These are phyloP conservation scores for Pistacia atlantica DNA, from an alignment of 345 rosid genomes.

Conservation along the genomic window DNA sequence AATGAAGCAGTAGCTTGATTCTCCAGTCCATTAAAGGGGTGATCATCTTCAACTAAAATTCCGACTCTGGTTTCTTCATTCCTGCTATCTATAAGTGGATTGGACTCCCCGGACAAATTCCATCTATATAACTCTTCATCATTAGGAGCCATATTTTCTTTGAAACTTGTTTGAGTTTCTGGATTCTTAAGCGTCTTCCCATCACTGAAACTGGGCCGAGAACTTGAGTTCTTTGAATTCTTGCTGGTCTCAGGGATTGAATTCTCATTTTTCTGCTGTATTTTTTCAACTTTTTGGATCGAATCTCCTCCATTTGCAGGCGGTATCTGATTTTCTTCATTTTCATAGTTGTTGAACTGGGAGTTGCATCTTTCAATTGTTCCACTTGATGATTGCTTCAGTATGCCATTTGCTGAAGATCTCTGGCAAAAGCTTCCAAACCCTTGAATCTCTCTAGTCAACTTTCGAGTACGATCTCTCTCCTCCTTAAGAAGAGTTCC, in stretches of 20 bases:
- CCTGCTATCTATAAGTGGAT: slow-evolving; percentile 39
- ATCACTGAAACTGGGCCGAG: slow-evolving; percentile 12
- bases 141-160: slow-evolving; percentile 44
- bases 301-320: slow-evolving; percentile 10
- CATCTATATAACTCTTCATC: slow-evolving; percentile 37
- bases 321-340: slow-evolving; percentile 39
- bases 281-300: slow-evolving; percentile 17
- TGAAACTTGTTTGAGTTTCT: slow-evolving; percentile 25
- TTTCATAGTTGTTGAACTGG: slow-evolving; percentile 38
- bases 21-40: slow-evolving; percentile 45
- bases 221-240: slow-evolving; percentile 4
- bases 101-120: slow-evolving; percentile 35
- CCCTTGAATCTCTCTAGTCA: slow-evolving; percentile 81
- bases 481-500: slow-evolving; percentile 72
- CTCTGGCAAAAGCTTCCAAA: slow-evolving; percentile 75
- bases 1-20: slow-evolving; percentile 36
- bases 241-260: not conserved
- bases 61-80: slow-evolving; percentile 20
- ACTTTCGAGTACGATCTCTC: slow-evolving; percentile 73
- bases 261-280: slow-evolving; percentile 7
- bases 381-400: slow-evolving; percentile 35
- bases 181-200: slow-evolving; percentile 20
- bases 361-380: slow-evolving; percentile 56
- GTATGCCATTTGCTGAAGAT: slow-evolving; percentile 38
- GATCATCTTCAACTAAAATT: slow-evolving; percentile 36